phyloP scores from a whole-genome alignment of 768 basidiomycete genomes.

The Rhizopogon vulgaris region DNA sequence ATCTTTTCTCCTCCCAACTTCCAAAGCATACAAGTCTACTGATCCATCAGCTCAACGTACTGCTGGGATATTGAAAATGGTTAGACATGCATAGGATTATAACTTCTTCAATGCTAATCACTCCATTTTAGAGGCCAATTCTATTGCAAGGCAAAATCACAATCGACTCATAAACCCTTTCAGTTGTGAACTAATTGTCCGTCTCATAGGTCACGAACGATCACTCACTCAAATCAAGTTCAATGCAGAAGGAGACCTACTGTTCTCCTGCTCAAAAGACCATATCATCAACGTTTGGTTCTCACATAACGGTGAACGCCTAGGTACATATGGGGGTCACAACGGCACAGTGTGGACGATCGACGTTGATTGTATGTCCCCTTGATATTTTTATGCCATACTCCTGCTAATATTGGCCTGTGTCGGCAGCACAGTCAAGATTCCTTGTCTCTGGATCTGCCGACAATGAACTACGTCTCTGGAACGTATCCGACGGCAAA shows the following conservation, averaged over 20 bases:
- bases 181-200: conserved; percentile 7
- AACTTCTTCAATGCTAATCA: not conserved
- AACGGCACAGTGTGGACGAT: conserved; percentile 97
- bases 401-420: not conserved
- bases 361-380: conserved; percentile 83
- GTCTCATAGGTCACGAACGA: conserved; percentile 85
- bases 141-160: conserved; percentile 54
- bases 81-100: not conserved
- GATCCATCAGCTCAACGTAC: not conserved
- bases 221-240: conserved; percentile 95
- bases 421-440: conserved; percentile 65
- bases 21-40: not conserved
- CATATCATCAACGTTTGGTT: conserved; percentile 94
- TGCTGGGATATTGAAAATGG: not conserved
- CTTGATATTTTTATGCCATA: not conserved
- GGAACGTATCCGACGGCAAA: conserved; percentile 86
- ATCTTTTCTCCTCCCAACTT: too few species aligned
- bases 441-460: conserved; percentile 83
- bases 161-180: not conserved
- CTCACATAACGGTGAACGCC: conserved; percentile 92
- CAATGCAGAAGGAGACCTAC: conserved; percentile 91
- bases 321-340: conserved; percentile 95
- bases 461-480: conserved; percentile 88
- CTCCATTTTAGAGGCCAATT: conserved; percentile 55
- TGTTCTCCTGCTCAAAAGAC: conserved; percentile 96